A percentile compares a stretch with the other conserved stretches of the same genome.
Conservation (phyloP, 345 rosid species). For the Hibiscus syriacus region DNA sequence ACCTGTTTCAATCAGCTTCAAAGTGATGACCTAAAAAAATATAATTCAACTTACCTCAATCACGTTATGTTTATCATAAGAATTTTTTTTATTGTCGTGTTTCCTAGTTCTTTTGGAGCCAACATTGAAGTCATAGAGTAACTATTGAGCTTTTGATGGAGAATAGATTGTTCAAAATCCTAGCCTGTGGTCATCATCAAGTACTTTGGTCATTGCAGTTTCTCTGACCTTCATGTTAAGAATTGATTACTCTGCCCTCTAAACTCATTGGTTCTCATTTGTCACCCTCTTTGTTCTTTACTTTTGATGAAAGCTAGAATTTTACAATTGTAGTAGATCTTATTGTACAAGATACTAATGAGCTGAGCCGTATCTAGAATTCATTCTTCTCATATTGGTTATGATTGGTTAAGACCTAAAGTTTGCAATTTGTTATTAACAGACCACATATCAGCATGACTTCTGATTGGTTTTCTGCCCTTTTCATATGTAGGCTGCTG, state of each 20-base stretch:
- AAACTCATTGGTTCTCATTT: not conserved
- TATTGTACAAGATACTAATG: not conserved
- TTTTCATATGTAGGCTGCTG: slow-evolving; percentile 52
- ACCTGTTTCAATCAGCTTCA: not conserved
- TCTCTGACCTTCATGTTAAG: not conserved
- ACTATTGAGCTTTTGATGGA: not conserved
- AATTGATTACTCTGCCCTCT: not conserved
- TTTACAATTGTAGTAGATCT: not conserved
- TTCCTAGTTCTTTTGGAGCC: not conserved
- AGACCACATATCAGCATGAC: not conserved
- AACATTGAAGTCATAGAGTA: not conserved
- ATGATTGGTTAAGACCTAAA: not conserved
- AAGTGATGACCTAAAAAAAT: not conserved
- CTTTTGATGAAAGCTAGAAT: not conserved
- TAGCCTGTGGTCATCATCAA: not conserved
- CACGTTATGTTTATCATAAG: not conserved
- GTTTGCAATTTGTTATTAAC: not conserved
- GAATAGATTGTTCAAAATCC: not conserved
- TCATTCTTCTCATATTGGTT: not conserved
- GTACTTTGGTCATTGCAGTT: not conserved
- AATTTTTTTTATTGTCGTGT: not conserved
- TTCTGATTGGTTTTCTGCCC: slow-evolving; percentile 3
- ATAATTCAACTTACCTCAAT: not conserved
- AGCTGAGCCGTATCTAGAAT: not conserved
- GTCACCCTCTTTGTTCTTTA: not conserved